A percentile compares a stretch with the other conserved stretches of the same genome.
phyloP scores from a whole-genome alignment of 2,329 filamentous ascomycete genomes.

The Trichoderma afroharzianum region DNA sequence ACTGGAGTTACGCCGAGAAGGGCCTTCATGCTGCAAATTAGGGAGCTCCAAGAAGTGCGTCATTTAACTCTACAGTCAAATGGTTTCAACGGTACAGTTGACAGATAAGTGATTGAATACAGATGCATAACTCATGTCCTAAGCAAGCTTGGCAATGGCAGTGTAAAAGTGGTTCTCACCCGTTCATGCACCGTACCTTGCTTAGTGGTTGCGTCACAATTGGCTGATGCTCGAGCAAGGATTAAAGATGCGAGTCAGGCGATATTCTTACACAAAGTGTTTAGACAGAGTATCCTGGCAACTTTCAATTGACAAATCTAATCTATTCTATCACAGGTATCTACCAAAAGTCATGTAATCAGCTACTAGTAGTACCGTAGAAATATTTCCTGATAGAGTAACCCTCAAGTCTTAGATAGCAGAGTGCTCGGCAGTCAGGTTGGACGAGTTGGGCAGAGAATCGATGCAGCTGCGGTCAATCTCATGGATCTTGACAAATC shows the following conservation, averaged over 20 bases:
- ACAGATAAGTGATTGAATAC: neutral
- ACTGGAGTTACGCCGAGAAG: neutral
- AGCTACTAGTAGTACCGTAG: neutral
- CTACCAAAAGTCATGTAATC: neutral
- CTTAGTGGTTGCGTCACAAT: neutral
- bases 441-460: conserved; percentile 9
- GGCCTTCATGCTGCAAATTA: neutral
- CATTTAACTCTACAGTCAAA: neutral
- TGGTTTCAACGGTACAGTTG: neutral
- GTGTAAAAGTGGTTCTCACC: neutral
- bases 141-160: neutral
- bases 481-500: neutral
- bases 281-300: neutral
- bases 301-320: neutral
- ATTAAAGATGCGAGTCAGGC: neutral
- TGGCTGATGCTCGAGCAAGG: neutral
- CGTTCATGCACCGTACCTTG: neutral
- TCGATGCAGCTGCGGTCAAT: conserved; percentile 4
- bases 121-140: neutral
- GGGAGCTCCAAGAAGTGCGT: neutral
- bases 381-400: neutral
- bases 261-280: neutral
- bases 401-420: neutral
- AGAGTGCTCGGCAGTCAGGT: conserved; percentile 11
- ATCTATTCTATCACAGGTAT: neutral